Base-by-base conservation (phyloP, 805 yeast genomes). In the Torulaspora quercuum region DNA sequence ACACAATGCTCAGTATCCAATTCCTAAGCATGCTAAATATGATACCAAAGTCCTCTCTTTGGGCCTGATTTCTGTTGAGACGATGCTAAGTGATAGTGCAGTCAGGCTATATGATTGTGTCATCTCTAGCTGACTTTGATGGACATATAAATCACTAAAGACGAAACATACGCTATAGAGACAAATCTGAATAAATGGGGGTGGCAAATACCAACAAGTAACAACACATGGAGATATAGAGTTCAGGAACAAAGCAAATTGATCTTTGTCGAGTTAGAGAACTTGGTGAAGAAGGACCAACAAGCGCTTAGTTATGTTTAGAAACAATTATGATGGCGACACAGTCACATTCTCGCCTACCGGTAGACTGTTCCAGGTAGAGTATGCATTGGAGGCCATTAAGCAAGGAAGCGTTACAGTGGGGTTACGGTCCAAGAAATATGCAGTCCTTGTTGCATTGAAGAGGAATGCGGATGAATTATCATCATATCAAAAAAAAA, bases 291-390 rank as follows among this genome's bases (percentile, higher is more conserved):
- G n/a, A n/a, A n/a, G n/a, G n/a, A n/a, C n/a, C n/a, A n/a, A n/a
- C n/a, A n/a, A n/a, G n/a, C n/a, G n/a, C n/a, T n/a, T 27, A 11
- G 26, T 11, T 27, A 61, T 61, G 98, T 92, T 92, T 63, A 87
- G 98, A 75, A 92, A 92, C 68, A 92, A 94, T 56, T 92, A 92
- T 74, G 98, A 92, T 64, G 94, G 95, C 73, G 99, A 92, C 64
- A 82, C 97, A 30, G 95, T 92, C 41, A 92, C 99, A 9, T 92
- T 86, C 68, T 90, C 97, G 21, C 98, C 98, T 12, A 97, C 95
- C 55, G 98, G 98, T 19, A 82, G 98, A 56, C 71, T 92, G 43
- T 92, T 92, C 70, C 98, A 92, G 67, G 98, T 92, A 20, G 98
- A 92, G 64, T 92, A 92, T 64, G 94, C 98, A 9, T 68, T 92